Evolutionary conservation across 306 rosid genomes (phyloP), one percentile per base, ranked within the genome.

Genomic region (Nissolia schottii): DNA sequence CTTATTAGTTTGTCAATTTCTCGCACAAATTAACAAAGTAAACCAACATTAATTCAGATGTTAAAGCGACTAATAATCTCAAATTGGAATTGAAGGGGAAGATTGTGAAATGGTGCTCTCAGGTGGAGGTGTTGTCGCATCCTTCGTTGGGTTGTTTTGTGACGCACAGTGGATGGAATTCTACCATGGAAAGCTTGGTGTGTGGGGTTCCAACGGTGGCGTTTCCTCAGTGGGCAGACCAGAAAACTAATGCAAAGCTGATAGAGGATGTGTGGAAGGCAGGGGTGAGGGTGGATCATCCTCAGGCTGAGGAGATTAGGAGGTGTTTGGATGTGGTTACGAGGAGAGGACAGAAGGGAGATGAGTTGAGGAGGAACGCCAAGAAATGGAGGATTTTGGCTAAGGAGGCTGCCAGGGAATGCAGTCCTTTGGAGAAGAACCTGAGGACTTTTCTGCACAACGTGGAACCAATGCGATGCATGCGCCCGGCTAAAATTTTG

Each of bases 51-150:
- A n/a, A n/a, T n/a, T n/a, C n/a, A n/a, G n/a, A n/a, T n/a, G n/a
- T n/a, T n/a, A n/a, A n/a, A n/a, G n/a, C n/a, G n/a, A n/a, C n/a
- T n/a, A n/a, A n/a, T n/a, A n/a, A n/a, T n/a, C n/a, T n/a, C n/a
- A n/a, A n/a, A 16, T 9, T 82, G 58, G 70, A 76, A 27, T 10
- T 9, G 29, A 22, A 7, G 20, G 89, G 91, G 18, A 67, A 70
- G 43, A 49, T 84, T 58, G 87, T 84, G 37, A 5, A 65, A 15
- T 84, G 91, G 91, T 77, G 82, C 51, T 74, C 83, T 0, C 88
- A 87, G 11, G 55, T 80, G 40, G 86, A 82, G 64, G 85, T 87
- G 1, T 32, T 87, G 2, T 61, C 81, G 0, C 83, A 76, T 56
- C 19, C 40, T 35, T 63, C 84, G 0, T 2, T 80, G 74, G 84